Percentiles rank a stretch among this genome's conserved stretches.
These are phyloP conservation scores for Linnemannia zychae DNA, from an alignment of 192 early-diverging fungal genomes.

Conservation along the genomic window DNA sequence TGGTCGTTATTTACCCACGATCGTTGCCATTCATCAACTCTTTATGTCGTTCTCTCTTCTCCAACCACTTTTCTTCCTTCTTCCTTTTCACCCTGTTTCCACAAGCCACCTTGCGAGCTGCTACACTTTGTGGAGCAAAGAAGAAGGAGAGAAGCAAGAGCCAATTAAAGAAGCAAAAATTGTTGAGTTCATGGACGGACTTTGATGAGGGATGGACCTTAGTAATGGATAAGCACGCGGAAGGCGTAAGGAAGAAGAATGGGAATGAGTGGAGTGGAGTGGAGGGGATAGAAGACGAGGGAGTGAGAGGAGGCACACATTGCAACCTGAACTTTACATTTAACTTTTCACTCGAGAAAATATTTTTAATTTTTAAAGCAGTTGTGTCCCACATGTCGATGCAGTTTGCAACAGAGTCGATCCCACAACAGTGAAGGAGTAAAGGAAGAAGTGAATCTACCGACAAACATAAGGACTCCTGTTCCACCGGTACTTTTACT, in stretches of 20 bases:
- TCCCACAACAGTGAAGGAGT: background rate
- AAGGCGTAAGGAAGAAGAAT: background rate
- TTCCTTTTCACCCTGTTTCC: too few relatives aligned
- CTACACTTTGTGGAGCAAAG: background rate
- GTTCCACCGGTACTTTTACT: background rate
- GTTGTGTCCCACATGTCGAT: conserved; percentile 7
- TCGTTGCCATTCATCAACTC: background rate
- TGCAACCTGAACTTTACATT: background rate
- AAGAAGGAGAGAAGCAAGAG: too few relatives aligned
- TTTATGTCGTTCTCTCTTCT: background rate
- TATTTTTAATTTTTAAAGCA: background rate
- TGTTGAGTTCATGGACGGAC: background rate
- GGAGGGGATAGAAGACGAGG: too few relatives aligned
- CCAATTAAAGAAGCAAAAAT: background rate
- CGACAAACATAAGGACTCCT: background rate
- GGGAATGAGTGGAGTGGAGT: background rate
- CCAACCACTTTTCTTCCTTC: background rate
- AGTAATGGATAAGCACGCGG: conserved; percentile 7
- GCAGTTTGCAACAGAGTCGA: background rate
- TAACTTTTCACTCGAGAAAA: background rate
- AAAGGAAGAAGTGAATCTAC: background rate
- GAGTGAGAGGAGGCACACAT: too few relatives aligned
- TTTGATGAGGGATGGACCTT: background rate
- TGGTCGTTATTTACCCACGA: background rate
- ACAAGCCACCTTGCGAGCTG: background rate